A percentile compares a stretch with the other conserved stretches of the same genome.
Conservation (phyloP, 176 grass and related monocot genomes). For the Otatea glauca region DNA sequence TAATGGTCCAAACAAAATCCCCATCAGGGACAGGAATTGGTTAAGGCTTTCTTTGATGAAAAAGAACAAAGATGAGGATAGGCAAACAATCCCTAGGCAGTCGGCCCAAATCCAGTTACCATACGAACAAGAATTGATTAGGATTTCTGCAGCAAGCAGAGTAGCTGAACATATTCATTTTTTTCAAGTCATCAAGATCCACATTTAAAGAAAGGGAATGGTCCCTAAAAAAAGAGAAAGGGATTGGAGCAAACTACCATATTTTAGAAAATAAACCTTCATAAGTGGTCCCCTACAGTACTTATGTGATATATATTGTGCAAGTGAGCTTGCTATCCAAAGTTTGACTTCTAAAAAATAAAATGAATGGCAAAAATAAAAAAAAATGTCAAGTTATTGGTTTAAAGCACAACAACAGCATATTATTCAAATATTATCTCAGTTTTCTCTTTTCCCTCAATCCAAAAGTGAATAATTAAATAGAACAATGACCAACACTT, state of each 20-base stretch:
- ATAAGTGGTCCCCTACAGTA: no score
- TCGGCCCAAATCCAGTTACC: not conserved
- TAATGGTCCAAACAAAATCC: not conserved
- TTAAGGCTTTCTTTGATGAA: not conserved
- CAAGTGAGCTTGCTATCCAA: no score
- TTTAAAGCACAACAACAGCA: no score
- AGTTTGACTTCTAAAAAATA: no score
- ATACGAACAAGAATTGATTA: not conserved
- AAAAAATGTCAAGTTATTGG: no score
- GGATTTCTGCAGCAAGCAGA: no score
- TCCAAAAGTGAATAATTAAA: conserved; percentile 22
- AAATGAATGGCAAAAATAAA: no score
- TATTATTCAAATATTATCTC: no score
- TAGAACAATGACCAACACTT: conserved; percentile 22
- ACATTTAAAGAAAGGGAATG: not conserved
- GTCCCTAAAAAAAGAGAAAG: no score
- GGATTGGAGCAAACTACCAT: not conserved
- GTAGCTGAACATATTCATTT: no score
- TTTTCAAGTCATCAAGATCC: not conserved
- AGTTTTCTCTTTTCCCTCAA: conserved; percentile 1
- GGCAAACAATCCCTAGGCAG: not conserved
- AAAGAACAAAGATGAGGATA: not conserved
- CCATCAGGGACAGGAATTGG: not conserved
- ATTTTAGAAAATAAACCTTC: no score
- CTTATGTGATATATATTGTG: no score